A percentile compares a stretch with the other conserved stretches of the same genome.
These are phyloP conservation scores for Ogataea methylovora DNA, from an alignment of 805 yeast genomes.

Conservation along the genomic window DNA sequence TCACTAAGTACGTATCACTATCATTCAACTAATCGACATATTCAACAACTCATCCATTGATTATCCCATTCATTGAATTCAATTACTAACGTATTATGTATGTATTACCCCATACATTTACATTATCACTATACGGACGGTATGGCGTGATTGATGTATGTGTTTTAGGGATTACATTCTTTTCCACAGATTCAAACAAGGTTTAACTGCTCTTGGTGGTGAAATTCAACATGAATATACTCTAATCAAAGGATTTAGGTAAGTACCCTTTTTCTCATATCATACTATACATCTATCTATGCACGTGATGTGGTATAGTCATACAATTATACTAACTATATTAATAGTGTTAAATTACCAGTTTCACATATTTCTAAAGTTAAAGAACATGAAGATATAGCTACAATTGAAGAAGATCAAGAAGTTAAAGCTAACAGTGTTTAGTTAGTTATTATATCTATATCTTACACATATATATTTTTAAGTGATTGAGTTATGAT, in stretches of 20 bases:
- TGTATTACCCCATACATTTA: slow-evolving; percentile 33
- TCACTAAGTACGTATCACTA: slow-evolving; percentile 16
- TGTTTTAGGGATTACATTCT: too few species aligned
- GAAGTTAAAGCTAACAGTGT: slow-evolving; percentile 42
- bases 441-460: not conserved
- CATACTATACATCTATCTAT: not conserved
- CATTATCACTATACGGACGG: not conserved
- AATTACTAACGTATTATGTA: slow-evolving; percentile 43
- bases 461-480: too few species aligned
- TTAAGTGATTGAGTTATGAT: too few species aligned
- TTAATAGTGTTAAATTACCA: slow-evolving; percentile 42
- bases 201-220: slow-evolving; percentile 49
- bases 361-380: slow-evolving; percentile 40
- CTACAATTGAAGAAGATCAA: slow-evolving; percentile 58
- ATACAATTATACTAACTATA: not conserved
- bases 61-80: slow-evolving; percentile 25
- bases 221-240: slow-evolving; percentile 51
- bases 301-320: too few species aligned
- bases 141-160: too few species aligned
- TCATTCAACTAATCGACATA: slow-evolving; percentile 2
- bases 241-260: slow-evolving; percentile 61
- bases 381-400: slow-evolving; percentile 42
- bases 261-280: slow-evolving; percentile 8
- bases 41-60: too few species aligned
- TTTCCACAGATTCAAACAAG: slow-evolving; percentile 33